These are phyloP conservation scores for Neopestalotiopsis rosae DNA, from an alignment of 2,329 filamentous ascomycete genomes.

Conservation along the genomic window DNA sequence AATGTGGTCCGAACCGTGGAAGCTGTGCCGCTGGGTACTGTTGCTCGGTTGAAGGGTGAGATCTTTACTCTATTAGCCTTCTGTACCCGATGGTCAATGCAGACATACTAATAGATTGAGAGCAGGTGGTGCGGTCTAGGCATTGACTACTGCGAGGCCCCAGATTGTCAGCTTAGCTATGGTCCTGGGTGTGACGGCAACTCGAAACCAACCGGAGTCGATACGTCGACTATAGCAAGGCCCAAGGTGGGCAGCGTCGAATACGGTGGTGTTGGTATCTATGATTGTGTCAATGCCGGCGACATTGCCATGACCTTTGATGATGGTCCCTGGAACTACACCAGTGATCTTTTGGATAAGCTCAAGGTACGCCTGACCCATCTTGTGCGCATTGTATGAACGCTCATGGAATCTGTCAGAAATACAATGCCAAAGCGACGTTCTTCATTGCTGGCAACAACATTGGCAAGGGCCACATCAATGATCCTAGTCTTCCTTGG, in stretches of 20 bases:
- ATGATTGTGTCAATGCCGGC: slow-evolving; percentile 54
- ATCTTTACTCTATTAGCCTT: background rate
- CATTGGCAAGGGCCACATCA: slow-evolving; percentile 55
- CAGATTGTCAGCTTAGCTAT: slow-evolving; percentile 44
- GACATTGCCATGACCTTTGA: slow-evolving; percentile 69
- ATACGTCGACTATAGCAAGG: slow-evolving; percentile 50
- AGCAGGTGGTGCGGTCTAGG: slow-evolving; percentile 35
- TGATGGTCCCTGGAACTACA: slow-evolving; percentile 67
- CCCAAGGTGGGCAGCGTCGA: slow-evolving; percentile 51
- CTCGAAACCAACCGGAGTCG: slow-evolving; percentile 46
- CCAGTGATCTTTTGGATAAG: slow-evolving; percentile 62
- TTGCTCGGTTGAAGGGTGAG: slow-evolving; percentile 37
- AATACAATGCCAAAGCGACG: slow-evolving; percentile 63
- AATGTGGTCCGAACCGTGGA: slow-evolving; percentile 31
- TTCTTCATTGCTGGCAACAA: slow-evolving; percentile 66
- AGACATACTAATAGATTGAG: background rate
- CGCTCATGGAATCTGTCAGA: slow-evolving; percentile 24
- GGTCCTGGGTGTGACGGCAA: slow-evolving; percentile 55
- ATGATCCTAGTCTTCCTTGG: slow-evolving; percentile 44
- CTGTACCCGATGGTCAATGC: background rate
- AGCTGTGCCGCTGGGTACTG: slow-evolving; percentile 35
- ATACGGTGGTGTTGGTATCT: slow-evolving; percentile 54
- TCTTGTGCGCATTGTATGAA: background rate
- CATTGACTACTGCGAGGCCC: slow-evolving; percentile 33
- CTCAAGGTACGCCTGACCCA: slow-evolving; percentile 28